These are phyloP conservation scores for Barnettozyma sucrosica DNA, from an alignment of 805 yeast species.

Conservation along the genomic window DNA sequence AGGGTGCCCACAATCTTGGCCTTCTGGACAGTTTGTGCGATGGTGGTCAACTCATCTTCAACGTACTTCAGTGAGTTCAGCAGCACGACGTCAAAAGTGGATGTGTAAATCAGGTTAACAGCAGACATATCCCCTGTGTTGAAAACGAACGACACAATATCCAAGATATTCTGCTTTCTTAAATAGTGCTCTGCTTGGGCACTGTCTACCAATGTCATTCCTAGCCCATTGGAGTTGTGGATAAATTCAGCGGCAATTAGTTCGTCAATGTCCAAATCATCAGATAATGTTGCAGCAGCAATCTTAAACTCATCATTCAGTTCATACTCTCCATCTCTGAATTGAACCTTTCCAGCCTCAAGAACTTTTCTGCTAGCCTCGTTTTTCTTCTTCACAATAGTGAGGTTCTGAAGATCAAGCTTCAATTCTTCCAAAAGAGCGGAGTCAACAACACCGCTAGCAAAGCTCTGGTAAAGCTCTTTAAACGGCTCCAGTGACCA, in stretches of 20 bases:
- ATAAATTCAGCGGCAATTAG: conserved; percentile 66
- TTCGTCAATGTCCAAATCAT: conserved; percentile 73
- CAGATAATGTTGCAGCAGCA: conserved; percentile 51
- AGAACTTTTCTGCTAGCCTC: conserved; percentile 41
- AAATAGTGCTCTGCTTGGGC: conserved; percentile 66
- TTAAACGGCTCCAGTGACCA: conserved; percentile 20
- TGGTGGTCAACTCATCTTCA: conserved; percentile 48
- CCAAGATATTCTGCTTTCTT: conserved; percentile 69
- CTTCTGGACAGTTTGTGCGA: conserved; percentile 48
- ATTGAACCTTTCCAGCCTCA: conserved; percentile 39
- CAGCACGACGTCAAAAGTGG: conserved; percentile 34
- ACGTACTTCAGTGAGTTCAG: conserved; percentile 52
- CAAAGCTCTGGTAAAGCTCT: conserved; percentile 16
- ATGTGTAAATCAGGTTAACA: conserved; percentile 18
- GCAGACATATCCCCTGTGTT: conserved; percentile 25
- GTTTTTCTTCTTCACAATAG: conserved; percentile 39
- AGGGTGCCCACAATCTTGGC: conserved; percentile 49
- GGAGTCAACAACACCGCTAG: conserved; percentile 11
- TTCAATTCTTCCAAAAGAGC: conserved; percentile 27
- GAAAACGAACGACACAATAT: conserved; percentile 44
- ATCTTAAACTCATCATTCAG: conserved; percentile 63
- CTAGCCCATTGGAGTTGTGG: conserved; percentile 39
- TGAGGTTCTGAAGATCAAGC: conserved; percentile 40
- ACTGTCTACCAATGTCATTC: conserved; percentile 45
- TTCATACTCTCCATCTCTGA: conserved; percentile 53